Base-by-base conservation (phyloP, 352 stramenopile genomes). In the Phytophthora melonis region DNA sequence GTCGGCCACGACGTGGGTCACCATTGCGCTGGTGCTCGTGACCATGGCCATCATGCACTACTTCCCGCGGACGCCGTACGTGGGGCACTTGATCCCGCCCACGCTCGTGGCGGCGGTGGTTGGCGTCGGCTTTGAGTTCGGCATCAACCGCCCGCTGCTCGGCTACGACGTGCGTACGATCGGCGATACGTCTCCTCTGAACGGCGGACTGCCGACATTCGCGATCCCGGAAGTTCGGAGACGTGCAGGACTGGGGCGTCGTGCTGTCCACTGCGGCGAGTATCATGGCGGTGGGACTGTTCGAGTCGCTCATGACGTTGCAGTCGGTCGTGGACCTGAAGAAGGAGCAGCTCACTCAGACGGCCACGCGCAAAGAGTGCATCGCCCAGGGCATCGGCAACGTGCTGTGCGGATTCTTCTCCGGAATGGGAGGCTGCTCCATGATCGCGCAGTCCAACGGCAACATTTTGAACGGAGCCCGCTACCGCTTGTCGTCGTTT, bases 261-360 rank as follows among this genome's bases (percentile, higher is more conserved):
- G 89, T 97, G 27, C 43, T 98, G 34, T 95, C 92, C 4, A 97
- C 90, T 39, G 95, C 95, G 11, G 86, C 93, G 30, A 98, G 89
- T 72, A 91, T 98, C 67, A 94, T 93, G 19, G 87, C 90, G 7
- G 92, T 98, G 25, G 96, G 95, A 16, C 86, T 97, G 7, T 97
- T 99, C 54, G 96, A 99, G 77, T 97, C 86, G 56, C 86, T 99
- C 34, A 92, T 99, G 82, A 99, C 96, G 18, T 77, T 98, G 63
- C 93, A 99, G 70, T 83, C 97, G 2, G 76, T 98, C 6, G 92
- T 97, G n/a, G 91, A 97, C 72, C 80, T 97, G 30, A 94, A 92
- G 50, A 90, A 97, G 66, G 82, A 86, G 34, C 79, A 86, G 54
- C 84, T 84, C 68, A 95, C 77, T 27, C 87, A 82, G 60, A 83